A percentile compares a stretch with the other conserved stretches of the same genome.
Conservation (phyloP, 805 yeast species). For the Hanseniaspora meyeri region DNA sequence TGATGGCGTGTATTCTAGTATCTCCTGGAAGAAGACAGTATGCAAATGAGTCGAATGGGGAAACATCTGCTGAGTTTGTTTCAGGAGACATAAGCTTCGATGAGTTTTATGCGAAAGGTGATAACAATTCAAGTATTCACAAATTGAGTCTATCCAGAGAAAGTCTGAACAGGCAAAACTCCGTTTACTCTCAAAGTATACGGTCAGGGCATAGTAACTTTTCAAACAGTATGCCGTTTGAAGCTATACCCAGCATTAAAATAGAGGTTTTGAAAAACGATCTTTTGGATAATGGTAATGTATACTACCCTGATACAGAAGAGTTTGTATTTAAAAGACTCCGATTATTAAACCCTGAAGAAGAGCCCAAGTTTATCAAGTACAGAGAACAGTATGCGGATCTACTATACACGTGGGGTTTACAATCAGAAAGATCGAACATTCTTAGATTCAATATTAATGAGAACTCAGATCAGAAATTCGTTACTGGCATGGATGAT, state of each 20-base stretch:
- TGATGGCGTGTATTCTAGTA: slow-evolving; percentile 62
- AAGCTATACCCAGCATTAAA: neutral
- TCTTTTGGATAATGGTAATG: slow-evolving; percentile 7
- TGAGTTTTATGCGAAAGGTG: neutral
- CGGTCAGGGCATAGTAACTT: neutral
- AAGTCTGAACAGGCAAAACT: slow-evolving; percentile 1
- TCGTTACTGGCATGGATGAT: slow-evolving; percentile 18
- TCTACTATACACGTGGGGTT: slow-evolving; percentile 69
- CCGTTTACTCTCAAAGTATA: neutral
- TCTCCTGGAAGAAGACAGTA: slow-evolving; percentile 8
- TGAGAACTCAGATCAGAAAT: slow-evolving; percentile 28
- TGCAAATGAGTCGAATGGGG: neutral
- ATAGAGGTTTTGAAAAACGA: slow-evolving; percentile 8
- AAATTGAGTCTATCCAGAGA: neutral
- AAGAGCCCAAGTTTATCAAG: slow-evolving; percentile 22
- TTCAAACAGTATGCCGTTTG: neutral
- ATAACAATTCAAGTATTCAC: neutral
- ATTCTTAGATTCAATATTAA: slow-evolving; percentile 39
- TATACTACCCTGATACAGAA: slow-evolving; percentile 3
- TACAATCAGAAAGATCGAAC: slow-evolving; percentile 67
- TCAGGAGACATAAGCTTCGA: neutral
- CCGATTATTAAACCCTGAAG: slow-evolving; percentile 19
- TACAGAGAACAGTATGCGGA: slow-evolving; percentile 66
- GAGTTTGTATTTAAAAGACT: slow-evolving; percentile 16
- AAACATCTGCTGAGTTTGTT: neutral